Percentiles rank a stretch among this genome's conserved stretches.
Conservation (phyloP, 2,329 filamentous ascomycete genomes). For the Lachnellula arida region DNA sequence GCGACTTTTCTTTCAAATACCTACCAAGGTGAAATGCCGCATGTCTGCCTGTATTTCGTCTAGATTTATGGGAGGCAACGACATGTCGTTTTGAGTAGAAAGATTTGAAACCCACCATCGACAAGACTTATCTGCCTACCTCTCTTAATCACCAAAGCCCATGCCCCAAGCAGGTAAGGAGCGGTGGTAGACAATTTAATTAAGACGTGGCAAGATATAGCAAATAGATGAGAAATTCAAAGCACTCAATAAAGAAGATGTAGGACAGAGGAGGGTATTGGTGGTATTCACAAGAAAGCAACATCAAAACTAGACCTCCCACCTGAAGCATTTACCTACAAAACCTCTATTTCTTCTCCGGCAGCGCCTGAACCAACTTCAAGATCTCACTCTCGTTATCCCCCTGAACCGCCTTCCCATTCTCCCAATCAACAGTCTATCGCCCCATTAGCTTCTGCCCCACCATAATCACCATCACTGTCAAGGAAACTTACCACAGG, state of each 20-base stretch:
- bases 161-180: background rate
- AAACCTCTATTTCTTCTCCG: conserved; percentile 26
- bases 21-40: no score
- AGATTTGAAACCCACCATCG: no score
- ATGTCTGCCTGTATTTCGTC: no score
- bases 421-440: conserved; percentile 84
- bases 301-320: background rate
- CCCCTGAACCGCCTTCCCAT: conserved; percentile 73
- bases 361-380: conserved; percentile 64
- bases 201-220: background rate
- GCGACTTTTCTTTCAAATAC: no score
- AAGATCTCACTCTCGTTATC: conserved; percentile 86
- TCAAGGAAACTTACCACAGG: conserved; percentile 61
- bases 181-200: background rate
- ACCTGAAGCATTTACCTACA: conserved; percentile 8
- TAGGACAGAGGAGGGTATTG: background rate
- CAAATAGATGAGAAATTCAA: background rate
- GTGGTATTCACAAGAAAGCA: background rate
- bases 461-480: background rate
- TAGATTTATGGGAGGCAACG: no score
- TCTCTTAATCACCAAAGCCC: no score
- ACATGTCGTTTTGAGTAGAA: no score
- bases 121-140: no score
- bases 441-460: conserved; percentile 24
- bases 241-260: background rate